Evolutionary conservation across 2,329 filamentous ascomycete species (phyloP).

Genomic region (Fusarium sp.): DNA sequence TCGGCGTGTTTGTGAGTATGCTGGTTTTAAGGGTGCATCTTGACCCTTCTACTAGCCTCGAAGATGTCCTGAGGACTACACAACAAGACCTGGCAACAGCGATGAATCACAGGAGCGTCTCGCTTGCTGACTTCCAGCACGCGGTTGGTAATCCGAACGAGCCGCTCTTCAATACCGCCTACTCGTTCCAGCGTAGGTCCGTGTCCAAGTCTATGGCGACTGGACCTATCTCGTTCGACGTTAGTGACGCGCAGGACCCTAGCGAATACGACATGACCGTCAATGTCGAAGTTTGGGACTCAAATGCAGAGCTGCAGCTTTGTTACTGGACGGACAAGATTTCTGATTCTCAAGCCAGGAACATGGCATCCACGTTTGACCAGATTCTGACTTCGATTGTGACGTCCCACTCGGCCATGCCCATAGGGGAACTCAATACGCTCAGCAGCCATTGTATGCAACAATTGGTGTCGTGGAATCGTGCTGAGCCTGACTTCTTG

Average conservation of each 20-base stretch:
- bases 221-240: slow-evolving; percentile 25
- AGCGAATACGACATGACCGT: slow-evolving; percentile 40
- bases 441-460: slow-evolving; percentile 21
- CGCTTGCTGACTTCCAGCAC: slow-evolving; percentile 23
- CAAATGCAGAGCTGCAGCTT: slow-evolving; percentile 29
- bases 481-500: slow-evolving; percentile 11
- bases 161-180: slow-evolving; percentile 38
- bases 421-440: slow-evolving; percentile 33
- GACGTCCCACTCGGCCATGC: neutral
- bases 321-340: slow-evolving; percentile 43
- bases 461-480: slow-evolving; percentile 45
- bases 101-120: slow-evolving; percentile 21
- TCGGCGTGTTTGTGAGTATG: slow-evolving; percentile 37
- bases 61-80: neutral
- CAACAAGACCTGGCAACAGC: slow-evolving; percentile 11
- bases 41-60: neutral
- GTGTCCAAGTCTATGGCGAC: slow-evolving; percentile 24
- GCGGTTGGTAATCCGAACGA: slow-evolving; percentile 4
- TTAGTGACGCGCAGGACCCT: slow-evolving; percentile 27
- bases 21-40: slow-evolving; percentile 22
- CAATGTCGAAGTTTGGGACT: slow-evolving; percentile 41
- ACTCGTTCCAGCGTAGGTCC: slow-evolving; percentile 37
- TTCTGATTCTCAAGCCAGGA: slow-evolving; percentile 30
- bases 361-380: slow-evolving; percentile 36
- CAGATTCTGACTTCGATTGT: slow-evolving; percentile 25